Evolutionary conservation across 495 filamentous ascomycete species (phyloP).

Genomic region (Hyaloscypha variabilis): DNA sequence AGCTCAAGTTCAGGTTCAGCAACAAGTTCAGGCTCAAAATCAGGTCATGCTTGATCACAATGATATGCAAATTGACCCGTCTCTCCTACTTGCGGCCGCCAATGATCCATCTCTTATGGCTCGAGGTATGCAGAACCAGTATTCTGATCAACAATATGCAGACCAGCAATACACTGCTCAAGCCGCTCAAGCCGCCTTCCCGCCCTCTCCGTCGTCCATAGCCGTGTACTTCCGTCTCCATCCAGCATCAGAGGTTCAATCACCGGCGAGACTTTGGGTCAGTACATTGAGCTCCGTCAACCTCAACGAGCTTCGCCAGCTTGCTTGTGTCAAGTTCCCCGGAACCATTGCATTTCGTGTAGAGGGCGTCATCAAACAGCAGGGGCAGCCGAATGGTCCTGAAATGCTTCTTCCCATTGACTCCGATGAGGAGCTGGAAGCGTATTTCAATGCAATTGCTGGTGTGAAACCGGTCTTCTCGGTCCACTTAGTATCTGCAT

Average conservation of each 20-base stretch:
- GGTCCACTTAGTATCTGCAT: slow-evolving; percentile 42
- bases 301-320: slow-evolving; percentile 54
- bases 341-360: slow-evolving; percentile 57
- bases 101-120: slow-evolving; percentile 30
- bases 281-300: slow-evolving; percentile 57
- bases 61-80: slow-evolving; percentile 70
- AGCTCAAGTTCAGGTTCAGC: slow-evolving; percentile 15
- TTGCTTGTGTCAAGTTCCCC: slow-evolving; percentile 59
- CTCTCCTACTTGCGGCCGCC: slow-evolving; percentile 42
- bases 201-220: slow-evolving; percentile 45
- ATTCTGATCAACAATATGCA: slow-evolving; percentile 44
- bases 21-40: slow-evolving; percentile 32
- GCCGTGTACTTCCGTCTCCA: slow-evolving; percentile 69
- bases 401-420: slow-evolving; percentile 63
- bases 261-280: slow-evolving; percentile 60
- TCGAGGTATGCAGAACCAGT: slow-evolving; percentile 49
- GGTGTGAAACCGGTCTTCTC: slow-evolving; percentile 68
- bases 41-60: slow-evolving; percentile 54
- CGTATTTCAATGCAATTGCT: slow-evolving; percentile 65
- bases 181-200: slow-evolving; percentile 33
- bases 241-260: slow-evolving; percentile 50
- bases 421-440: slow-evolving; percentile 69
- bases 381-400: slow-evolving; percentile 51
- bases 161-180: slow-evolving; percentile 43
- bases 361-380: slow-evolving; percentile 67